A percentile compares a stretch with the other conserved stretches of the same genome.
These are phyloP conservation scores for Rhynchospora tenuis DNA, from an alignment of 176 grass and related monocot genomes.

Conservation along the genomic window DNA sequence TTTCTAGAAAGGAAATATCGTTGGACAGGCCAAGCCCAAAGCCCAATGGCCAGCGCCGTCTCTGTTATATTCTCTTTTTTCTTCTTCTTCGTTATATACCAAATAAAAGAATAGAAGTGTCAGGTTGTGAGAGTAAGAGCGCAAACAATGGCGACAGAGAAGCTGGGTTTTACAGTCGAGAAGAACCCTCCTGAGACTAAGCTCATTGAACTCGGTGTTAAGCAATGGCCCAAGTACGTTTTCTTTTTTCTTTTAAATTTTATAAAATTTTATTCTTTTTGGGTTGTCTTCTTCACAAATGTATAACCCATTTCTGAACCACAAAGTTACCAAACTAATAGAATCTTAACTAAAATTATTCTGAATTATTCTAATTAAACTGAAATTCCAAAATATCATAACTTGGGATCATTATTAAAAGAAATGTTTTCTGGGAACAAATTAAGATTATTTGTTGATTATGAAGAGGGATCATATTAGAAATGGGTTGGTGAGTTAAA, in stretches of 20 bases:
- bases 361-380: not conserved
- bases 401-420: not conserved
- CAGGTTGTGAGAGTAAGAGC: constrained; percentile 40
- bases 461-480: too few species aligned
- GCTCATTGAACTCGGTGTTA: constrained; percentile 72
- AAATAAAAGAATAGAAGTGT: constrained; percentile 9
- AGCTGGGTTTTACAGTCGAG: constrained; percentile 72
- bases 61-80: constrained; percentile 14
- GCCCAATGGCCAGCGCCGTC: constrained; percentile 43
- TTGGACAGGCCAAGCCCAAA: not conserved
- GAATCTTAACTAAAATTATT: not conserved
- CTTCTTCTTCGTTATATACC: not conserved
- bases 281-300: not conserved
- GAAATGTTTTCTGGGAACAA: not conserved
- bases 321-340: not conserved
- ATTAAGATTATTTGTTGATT: not conserved
- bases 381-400: not conserved
- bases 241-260: not conserved
- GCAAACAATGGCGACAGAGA: constrained; percentile 80
- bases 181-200: constrained; percentile 72
- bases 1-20: not conserved
- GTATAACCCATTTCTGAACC: not conserved
- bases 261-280: not conserved
- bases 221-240: constrained; percentile 71
- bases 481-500: not conserved